A percentile compares a stretch with the other conserved stretches of the same genome.
Conservation (phyloP, 2,329 filamentous ascomycete species). For the Apiospora saccharicola region DNA sequence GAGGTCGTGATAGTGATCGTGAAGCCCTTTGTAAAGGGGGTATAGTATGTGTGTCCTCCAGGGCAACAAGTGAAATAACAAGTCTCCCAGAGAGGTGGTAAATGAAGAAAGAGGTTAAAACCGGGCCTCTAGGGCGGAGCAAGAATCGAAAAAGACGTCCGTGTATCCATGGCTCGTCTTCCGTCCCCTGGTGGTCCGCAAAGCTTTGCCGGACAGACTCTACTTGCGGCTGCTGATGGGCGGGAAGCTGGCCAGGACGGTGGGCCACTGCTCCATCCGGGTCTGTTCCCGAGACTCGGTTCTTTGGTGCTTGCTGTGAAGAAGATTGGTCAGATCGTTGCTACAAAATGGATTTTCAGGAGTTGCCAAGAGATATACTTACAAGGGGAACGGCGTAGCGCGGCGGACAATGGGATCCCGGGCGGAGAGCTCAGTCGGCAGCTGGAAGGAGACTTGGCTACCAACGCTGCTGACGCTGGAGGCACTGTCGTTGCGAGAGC, state of each 20-base stretch:
- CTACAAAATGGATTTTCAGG: background rate
- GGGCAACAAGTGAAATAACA: background rate
- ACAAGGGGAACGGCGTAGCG: constrained; percentile 10
- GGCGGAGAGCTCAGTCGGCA: constrained; percentile 15
- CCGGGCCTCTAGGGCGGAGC: constrained; percentile 9
- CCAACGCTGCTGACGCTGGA: constrained; percentile 10
- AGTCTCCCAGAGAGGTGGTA: constrained; percentile 9
- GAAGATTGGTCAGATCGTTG: background rate
- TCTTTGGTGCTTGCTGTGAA: background rate
- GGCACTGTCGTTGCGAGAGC: constrained; percentile 15
- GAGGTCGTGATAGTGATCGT: constrained; percentile 20
- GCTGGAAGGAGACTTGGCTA: constrained; percentile 11
- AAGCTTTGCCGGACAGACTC: background rate
- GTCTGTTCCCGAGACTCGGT: constrained; percentile 7
- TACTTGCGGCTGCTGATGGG: constrained; percentile 14
- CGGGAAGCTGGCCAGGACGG: constrained; percentile 16
- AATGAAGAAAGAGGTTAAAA: constrained; percentile 14
- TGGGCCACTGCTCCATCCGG: constrained; percentile 15
- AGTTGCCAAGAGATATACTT: background rate
- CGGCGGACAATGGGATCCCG: constrained; percentile 13
- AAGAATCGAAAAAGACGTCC: constrained; percentile 5
- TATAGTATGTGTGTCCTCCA: constrained; percentile 7
- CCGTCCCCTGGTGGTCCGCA: background rate
- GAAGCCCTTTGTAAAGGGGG: background rate
- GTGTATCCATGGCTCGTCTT: background rate